phyloP scores from a whole-genome alignment of 2,329 filamentous ascomycete species.

The Pseudonectria buxi region DNA sequence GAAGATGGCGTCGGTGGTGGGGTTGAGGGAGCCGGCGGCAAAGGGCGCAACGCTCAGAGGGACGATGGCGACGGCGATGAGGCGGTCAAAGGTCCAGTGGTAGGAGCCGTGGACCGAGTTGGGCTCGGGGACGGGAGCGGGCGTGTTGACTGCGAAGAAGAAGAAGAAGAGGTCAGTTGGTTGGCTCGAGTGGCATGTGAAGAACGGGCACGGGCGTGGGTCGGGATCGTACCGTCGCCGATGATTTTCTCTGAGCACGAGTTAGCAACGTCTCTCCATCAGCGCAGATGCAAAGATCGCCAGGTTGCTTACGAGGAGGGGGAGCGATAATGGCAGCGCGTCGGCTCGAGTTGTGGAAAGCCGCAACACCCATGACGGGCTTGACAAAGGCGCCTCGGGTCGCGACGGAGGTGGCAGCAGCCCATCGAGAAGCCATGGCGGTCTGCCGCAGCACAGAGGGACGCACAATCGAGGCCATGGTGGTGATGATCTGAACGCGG shows the following conservation, averaged over 20 bases:
- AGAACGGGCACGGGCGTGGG: constrained; percentile 5
- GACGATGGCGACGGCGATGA: constrained; percentile 72
- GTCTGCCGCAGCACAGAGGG: constrained; percentile 50
- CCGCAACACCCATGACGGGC: constrained; percentile 52
- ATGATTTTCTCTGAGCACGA: constrained; percentile 55
- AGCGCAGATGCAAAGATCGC: no score
- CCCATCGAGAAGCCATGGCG: constrained; percentile 33
- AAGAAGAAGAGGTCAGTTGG: no score
- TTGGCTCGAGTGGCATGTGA: constrained; percentile 16
- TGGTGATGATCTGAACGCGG: constrained; percentile 16
- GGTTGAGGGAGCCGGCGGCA: constrained; percentile 85
- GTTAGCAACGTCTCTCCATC: constrained; percentile 35
- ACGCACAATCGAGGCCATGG: constrained; percentile 52
- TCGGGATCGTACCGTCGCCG: constrained; percentile 58
- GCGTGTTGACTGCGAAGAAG: constrained; percentile 66
- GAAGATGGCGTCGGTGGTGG: constrained; percentile 76
- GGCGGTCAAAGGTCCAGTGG: constrained; percentile 95
- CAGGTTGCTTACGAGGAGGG: constrained; percentile 72
- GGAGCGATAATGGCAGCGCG: constrained; percentile 76
- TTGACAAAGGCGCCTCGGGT: constrained; percentile 29
- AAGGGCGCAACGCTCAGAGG: constrained; percentile 88
- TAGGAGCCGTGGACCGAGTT: constrained; percentile 84
- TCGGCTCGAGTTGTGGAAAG: constrained; percentile 79
- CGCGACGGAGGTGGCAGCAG: constrained; percentile 30
- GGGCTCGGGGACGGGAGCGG: constrained; percentile 64